A percentile compares a stretch with the other conserved stretches of the same genome.
phyloP scores from a whole-genome alignment of 345 rosid genomes.

The Clausena lansium region DNA sequence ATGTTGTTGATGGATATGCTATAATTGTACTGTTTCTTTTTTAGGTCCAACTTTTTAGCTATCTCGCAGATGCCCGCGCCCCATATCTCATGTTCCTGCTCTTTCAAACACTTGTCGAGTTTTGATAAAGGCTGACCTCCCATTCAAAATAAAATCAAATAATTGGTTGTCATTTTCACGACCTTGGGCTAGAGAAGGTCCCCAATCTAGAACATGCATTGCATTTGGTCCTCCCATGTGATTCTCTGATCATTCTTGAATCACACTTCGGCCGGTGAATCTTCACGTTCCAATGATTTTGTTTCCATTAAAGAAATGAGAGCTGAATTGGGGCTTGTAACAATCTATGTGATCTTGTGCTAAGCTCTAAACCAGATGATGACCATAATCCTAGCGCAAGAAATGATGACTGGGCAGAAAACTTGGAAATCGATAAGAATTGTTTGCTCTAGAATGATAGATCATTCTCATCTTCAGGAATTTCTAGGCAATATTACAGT shows the following conservation, averaged over 20 bases:
- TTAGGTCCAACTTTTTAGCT: not conserved
- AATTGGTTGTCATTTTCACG: not conserved
- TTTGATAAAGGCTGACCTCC: not conserved
- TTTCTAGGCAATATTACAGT: not conserved
- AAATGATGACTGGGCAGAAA: not conserved
- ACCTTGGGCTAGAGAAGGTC: not conserved
- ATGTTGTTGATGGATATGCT: not conserved
- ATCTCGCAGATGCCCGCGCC: not conserved
- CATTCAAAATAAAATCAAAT: not conserved
- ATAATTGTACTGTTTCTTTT: not conserved
- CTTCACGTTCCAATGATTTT: too few species aligned
- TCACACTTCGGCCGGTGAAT: not conserved
- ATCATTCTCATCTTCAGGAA: not conserved
- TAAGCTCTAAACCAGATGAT: too few species aligned
- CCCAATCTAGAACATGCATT: not conserved
- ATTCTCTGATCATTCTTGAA: not conserved
- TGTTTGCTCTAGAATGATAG: not conserved
- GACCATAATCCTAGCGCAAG: not conserved
- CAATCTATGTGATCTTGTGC: too few species aligned
- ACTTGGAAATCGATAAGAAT: not conserved
- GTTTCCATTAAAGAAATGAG: too few species aligned
- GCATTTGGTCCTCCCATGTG: conserved; percentile 1
- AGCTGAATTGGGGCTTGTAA: too few species aligned
- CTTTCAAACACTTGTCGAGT: not conserved
- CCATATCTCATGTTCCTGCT: not conserved